Base-by-base conservation (phyloP, 169 alveolate species). In the Cryptosporidium ubiquitum region DNA sequence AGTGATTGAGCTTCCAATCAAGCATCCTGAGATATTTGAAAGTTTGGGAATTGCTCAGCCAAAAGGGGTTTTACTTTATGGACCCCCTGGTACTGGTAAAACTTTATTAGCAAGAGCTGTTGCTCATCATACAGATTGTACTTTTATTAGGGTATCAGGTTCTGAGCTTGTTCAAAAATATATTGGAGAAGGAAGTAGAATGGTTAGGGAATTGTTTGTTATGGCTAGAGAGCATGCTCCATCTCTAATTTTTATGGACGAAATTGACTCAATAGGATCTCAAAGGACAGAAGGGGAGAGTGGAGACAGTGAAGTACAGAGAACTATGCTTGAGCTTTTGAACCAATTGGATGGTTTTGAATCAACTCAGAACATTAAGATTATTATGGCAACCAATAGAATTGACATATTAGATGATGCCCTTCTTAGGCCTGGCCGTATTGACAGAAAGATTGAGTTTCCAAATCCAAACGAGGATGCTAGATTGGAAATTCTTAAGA, bases 101-200 rank as follows among this genome's bases (percentile, higher is more conserved):
- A 98, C 99, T 9, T 93, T 98, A 60, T 94, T 98, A n/a, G 99
- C 99, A 3, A 95, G 99, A 84, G 99, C 99, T 1, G 99, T 98
- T 61, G 99, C 99, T 40, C 98, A 98, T 92, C 98, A 98, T 70
- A 98, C 99, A 16, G 99, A 98, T 91, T 98, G 99, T 40, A 94
- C 98, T 74, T 98, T 98, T 96, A 98, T 98, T 23, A 93, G 99
- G 70, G 99, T 99, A 57, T 97, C 98, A 29, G 99, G 99, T 23
- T 96, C 99, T 57, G 99, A 98, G 86, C 93, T 98, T 47, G 99
- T 98, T 29, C 99, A 98, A 91, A 98, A 98, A 95, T 98, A 99
- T 91, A 99, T 99, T 73, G 99, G 99, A 40, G 99, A 99, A 92
- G 99, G 99, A 20, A 99, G 99, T 0, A 95, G 99, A 40, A 97